Base-by-base conservation (phyloP, 805 yeast species). In the Wickerhamiella australiensis region DNA sequence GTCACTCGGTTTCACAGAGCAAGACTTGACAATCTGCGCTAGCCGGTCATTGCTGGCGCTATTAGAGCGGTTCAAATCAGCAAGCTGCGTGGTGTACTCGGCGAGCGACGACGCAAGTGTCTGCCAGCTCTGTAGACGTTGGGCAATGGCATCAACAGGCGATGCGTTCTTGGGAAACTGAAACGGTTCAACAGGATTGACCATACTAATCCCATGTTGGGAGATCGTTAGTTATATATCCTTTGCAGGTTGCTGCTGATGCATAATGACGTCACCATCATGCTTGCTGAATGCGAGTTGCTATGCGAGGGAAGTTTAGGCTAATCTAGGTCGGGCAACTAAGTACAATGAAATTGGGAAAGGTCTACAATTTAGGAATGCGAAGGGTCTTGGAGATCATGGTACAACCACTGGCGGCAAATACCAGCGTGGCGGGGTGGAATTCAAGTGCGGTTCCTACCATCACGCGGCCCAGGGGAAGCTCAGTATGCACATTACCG, bases 301-400 rank as follows among this genome's bases (percentile, higher is more conserved):
- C 38, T 33, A 33, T 33, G 38, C 38, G 20, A n/a, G 38, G 38
- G 6, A 18, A 22, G 5, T n/a, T 13, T n/a, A 35, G 13, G 13
- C 38, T 6, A n/a, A 35, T 8, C 20, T 35, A 35, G n/a, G 13
- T 29, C 13, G n/a, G 3, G 21, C 26, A 38, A 38, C 8, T 20
- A 26, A 13, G 21, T 33, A 15, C 4, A 33, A 11, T n/a, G n/a
- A 33, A 9, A 5, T 9, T 31, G 6, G 12, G 3, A 33, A 11
- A 15, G 13, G 33, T 29, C 59, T 65, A 80, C 50, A 90, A 85
- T 65, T 92, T 92, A 55, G 96, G 96, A 57, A 92, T 84, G 59
- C 82, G 85, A 55, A 92, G 73, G 52, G 90, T 80, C 71, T 92
- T 92, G 52, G 94, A 81, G 53, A 92, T 85, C 79, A 88, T 87